These are phyloP conservation scores for Aristolochia californica DNA, from an alignment of 164 flowering plant genomes.

Conservation along the genomic window DNA sequence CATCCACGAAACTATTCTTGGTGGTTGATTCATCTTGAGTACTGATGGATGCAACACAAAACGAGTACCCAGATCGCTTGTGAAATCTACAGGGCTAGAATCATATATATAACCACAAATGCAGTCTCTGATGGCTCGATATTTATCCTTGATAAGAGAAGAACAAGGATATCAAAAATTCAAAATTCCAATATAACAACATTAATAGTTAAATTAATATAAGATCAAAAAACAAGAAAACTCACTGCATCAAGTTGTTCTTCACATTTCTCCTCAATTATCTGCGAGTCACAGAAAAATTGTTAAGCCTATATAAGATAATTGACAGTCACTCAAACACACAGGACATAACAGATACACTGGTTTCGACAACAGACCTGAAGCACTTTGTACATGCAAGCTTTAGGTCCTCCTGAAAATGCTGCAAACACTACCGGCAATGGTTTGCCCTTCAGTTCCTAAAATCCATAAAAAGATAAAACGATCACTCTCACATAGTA, in stretches of 20 bases:
- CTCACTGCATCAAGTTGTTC: slow-evolving; percentile 38
- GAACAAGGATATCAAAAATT: background rate
- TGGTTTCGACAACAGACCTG: slow-evolving; percentile 41
- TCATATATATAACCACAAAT: slow-evolving; percentile 74
- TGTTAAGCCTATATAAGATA: background rate
- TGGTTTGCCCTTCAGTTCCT: slow-evolving; percentile 72
- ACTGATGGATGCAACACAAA: slow-evolving; percentile 70
- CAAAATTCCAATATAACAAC: too few relatives aligned
- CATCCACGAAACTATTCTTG: slow-evolving; percentile 55
- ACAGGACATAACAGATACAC: background rate
- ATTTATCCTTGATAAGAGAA: slow-evolving; percentile 48
- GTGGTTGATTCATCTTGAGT: slow-evolving; percentile 58
- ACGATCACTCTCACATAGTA: too few relatives aligned
- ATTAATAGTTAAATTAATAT: background rate
- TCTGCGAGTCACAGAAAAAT: slow-evolving; percentile 35
- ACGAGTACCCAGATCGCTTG: slow-evolving; percentile 65
- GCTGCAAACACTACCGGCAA: slow-evolving; percentile 80
- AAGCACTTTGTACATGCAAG: slow-evolving; percentile 89
- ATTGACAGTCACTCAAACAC: background rate
- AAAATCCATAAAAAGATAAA: slow-evolving; percentile 7
- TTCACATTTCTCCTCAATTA: slow-evolving; percentile 55
- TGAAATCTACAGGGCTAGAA: slow-evolving; percentile 86
- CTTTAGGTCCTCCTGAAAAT: slow-evolving; percentile 91
- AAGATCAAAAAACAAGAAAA: background rate
- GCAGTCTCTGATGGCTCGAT: slow-evolving; percentile 53